Evolutionary conservation across 768 basidiomycete genomes (phyloP).

Genomic region (Russula emetica): DNA sequence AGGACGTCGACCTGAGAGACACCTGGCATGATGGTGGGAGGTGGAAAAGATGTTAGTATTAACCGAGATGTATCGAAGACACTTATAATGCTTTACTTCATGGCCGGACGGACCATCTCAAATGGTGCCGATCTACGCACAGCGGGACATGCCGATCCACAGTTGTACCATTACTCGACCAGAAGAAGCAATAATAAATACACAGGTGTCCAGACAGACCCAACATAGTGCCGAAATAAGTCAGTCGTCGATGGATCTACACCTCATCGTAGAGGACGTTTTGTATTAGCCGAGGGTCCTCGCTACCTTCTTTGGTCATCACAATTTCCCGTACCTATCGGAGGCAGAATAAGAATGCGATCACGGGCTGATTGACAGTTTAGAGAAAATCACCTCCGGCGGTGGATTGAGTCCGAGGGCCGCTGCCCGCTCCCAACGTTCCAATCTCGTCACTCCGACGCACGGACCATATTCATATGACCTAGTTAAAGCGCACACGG

Average conservation of each 20-base stretch:
- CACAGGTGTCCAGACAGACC: background rate
- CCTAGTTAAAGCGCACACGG: constrained; percentile 37
- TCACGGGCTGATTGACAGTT: too few relatives aligned
- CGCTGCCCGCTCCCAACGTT: constrained; percentile 84
- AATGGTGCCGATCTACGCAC: background rate
- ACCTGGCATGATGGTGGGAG: constrained; percentile 24
- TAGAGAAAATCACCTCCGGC: constrained; percentile 52
- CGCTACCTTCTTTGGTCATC: constrained; percentile 22
- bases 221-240: background rate
- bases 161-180: background rate
- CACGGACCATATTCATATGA: constrained; percentile 80
- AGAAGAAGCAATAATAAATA: constrained; percentile 5
- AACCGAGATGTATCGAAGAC: background rate
- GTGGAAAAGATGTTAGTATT: background rate
- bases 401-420: constrained; percentile 78
- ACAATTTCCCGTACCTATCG: constrained; percentile 22
- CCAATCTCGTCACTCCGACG: constrained; percentile 70
- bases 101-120: background rate
- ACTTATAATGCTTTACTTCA: background rate
- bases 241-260: background rate
- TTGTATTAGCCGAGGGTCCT: constrained; percentile 16
- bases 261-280: constrained; percentile 26
- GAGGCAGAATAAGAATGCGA: background rate
- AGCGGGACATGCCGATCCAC: background rate
- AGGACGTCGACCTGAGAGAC: constrained; percentile 54